Base-by-base conservation (phyloP, 441 rosid genomes). In the Flueggea neowawraea region DNA sequence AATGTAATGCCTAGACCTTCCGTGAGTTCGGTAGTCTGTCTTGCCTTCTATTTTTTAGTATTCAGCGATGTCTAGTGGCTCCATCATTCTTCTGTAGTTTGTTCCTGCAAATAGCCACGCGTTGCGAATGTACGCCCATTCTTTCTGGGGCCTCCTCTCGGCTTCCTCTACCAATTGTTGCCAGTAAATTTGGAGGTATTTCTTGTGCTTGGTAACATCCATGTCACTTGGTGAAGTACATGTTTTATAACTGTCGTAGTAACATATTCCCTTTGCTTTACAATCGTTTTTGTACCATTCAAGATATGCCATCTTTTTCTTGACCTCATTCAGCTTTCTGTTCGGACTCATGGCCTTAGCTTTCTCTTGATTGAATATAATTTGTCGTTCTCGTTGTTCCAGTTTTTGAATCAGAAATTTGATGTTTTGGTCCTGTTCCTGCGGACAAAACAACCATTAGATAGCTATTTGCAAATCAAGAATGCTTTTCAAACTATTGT, bases 51-150 rank as follows among this genome's bases (percentile, higher is more conserved):
- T 31, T 15, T 3, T 57, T 62, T 87, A 84, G 68, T 69, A 75
- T 0, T 85, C 82, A 31, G 88, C 96, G 45, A 91, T 84, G 13
- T 77, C 82, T 4, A 91, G 96, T 0, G 88, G 97, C 45, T 91
- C 97, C 5, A 88, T 61, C 80, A 91, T 67, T 60, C 94, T 77
- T 58, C 90, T 65, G 64, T 82, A 88, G 31, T 69, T 81, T 12
- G 78, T 66, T 16, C 84, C 94, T 0, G 71, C 63, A 14, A 48
- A 76, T 1, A 83, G 73, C 83, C 66, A 85, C 16, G 74, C 51
- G 0, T 0, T 12, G 33, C 72, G 66, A 28, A 82, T 53, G 6
- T 15, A 6, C 2, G 75, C 69, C 0, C 10, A 59, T 10, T 78
- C 81, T 8, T 61, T 78, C 48, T 78, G 82, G 43, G 91, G 94